Percentiles rank a stretch among this genome's conserved stretches.
These are phyloP conservation scores for Syzygium jambos DNA, from an alignment of 345 rosid genomes.

Conservation along the genomic window DNA sequence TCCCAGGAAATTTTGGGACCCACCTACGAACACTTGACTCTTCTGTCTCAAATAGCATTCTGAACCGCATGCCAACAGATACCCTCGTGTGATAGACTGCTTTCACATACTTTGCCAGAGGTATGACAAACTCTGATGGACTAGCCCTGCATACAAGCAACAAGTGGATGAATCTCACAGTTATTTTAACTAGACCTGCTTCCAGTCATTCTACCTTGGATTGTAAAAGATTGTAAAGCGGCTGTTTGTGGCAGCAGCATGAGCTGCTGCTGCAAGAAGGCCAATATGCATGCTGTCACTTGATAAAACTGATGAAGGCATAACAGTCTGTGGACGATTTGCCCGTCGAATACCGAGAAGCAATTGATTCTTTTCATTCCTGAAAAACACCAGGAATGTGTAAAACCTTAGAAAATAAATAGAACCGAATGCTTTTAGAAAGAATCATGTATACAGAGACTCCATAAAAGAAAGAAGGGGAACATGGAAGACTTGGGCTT, in stretches of 20 bases:
- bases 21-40: conserved; percentile 60
- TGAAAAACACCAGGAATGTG: conserved; percentile 2
- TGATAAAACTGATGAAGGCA: conserved; percentile 42
- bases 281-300: conserved; percentile 53
- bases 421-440: neutral
- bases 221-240: conserved; percentile 38
- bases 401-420: neutral
- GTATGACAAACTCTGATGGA: conserved; percentile 51
- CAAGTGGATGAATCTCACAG: neutral
- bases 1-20: neutral
- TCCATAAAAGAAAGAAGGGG: neutral
- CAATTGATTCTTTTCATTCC: conserved; percentile 42
- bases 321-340: conserved; percentile 31
- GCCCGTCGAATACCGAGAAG: conserved; percentile 39
- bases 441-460: neutral
- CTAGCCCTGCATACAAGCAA: conserved; percentile 42
- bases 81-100: conserved; percentile 43
- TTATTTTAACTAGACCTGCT: neutral
- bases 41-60: conserved; percentile 61
- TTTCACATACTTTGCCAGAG: conserved; percentile 42
- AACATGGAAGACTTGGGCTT: neutral
- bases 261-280: conserved; percentile 47
- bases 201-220: conserved; percentile 21
- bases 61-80: conserved; percentile 56
- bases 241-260: conserved; percentile 41